Percentiles rank a stretch among this genome's conserved stretches.
phyloP scores from a whole-genome alignment of 2,329 filamentous ascomycete species.

The Neofusicoccum cordaticola region DNA sequence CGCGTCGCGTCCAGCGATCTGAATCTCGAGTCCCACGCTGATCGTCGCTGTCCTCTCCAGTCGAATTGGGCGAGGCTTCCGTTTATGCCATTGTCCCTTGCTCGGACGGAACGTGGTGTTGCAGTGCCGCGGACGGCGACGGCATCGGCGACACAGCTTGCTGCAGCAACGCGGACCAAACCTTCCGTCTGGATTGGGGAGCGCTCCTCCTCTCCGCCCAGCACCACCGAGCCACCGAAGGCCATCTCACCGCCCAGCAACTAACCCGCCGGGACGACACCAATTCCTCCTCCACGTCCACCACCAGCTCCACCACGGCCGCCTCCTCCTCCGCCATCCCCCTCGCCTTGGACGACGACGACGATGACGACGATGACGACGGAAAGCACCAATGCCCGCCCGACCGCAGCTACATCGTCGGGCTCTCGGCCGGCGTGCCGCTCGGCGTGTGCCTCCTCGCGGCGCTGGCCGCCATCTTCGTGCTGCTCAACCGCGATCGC shows the following conservation, averaged over 20 bases:
- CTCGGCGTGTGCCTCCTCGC: constrained; percentile 9
- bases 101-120: constrained; percentile 5
- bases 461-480: constrained; percentile 7
- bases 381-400: neutral
- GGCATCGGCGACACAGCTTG: constrained; percentile 4
- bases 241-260: neutral
- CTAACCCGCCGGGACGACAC: neutral
- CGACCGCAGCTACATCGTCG: constrained; percentile 9
- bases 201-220: neutral
- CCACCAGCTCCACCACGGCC: neutral
- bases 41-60: neutral
- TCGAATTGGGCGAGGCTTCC: neutral
- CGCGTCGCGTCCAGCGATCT: neutral
- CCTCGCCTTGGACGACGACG: neutral
- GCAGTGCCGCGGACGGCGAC: neutral
- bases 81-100: constrained; percentile 1
- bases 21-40: neutral
- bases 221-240: neutral
- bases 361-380: neutral
- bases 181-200: constrained; percentile 3
- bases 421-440: constrained; percentile 7
- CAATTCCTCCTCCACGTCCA: neutral
- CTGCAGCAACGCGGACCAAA: neutral
- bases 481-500: constrained; percentile 6
- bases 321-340: neutral